phyloP scores from a whole-genome alignment of 2,329 filamentous ascomycete genomes.

The Pseudopyrenochaeta lycopersici region DNA sequence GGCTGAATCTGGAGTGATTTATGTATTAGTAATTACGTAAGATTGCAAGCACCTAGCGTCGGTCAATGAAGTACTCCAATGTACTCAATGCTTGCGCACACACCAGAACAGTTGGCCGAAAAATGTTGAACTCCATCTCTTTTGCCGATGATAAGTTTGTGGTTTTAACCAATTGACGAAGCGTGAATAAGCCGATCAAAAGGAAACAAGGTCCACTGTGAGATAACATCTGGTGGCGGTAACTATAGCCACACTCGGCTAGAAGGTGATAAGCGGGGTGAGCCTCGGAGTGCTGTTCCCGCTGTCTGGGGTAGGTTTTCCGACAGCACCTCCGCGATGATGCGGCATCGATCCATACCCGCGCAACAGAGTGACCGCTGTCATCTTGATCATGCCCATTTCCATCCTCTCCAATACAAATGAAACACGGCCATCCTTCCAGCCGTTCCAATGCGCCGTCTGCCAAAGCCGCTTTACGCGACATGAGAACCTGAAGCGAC shows the following conservation, averaged over 20 bases:
- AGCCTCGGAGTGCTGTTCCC: background rate
- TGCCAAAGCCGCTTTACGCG: slow-evolving; percentile 32
- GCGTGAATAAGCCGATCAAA: background rate
- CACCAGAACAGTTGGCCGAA: background rate
- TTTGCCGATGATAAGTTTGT: background rate
- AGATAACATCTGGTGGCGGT: background rate
- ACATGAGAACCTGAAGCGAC: slow-evolving; percentile 32
- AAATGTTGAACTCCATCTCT: background rate
- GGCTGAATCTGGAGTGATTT: background rate
- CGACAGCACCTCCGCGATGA: background rate
- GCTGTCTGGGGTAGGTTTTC: background rate
- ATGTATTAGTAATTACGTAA: background rate
- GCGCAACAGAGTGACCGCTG: background rate
- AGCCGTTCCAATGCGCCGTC: slow-evolving; percentile 26
- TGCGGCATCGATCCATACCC: background rate
- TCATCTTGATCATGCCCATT: background rate
- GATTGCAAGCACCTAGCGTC: background rate
- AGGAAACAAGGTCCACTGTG: background rate
- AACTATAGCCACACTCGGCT: background rate
- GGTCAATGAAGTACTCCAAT: background rate
- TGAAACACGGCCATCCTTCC: slow-evolving; percentile 6
- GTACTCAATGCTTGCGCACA: background rate
- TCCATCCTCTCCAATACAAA: background rate
- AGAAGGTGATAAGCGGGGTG: background rate
- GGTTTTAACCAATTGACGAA: background rate